Conservation (phyloP, 371 early-diverging fungal species). For the Mortierella sp. region DNA sequence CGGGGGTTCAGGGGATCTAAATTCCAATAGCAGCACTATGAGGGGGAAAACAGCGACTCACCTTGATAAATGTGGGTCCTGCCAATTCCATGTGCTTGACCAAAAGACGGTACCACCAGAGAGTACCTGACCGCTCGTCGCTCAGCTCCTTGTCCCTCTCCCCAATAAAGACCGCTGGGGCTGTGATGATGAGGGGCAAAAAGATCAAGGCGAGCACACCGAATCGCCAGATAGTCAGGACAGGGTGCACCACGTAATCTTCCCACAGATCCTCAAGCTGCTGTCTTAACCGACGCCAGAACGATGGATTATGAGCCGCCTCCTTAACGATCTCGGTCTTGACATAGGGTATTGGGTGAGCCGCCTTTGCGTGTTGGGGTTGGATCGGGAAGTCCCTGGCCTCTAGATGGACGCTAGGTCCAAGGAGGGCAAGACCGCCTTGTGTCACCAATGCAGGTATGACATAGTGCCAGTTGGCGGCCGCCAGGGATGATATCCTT, state of each 20-base stretch:
- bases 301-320: conserved; percentile 25
- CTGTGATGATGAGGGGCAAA: conserved; percentile 70
- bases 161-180: conserved; percentile 72
- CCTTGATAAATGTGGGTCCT: conserved; percentile 96
- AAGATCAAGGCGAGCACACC: conserved; percentile 71
- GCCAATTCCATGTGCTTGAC: conserved; percentile 85
- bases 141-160: conserved; percentile 58
- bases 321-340: conserved; percentile 39
- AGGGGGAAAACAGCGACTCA: conserved; percentile 24
- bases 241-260: conserved; percentile 69
- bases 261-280: conserved; percentile 58
- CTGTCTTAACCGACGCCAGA: conserved; percentile 33
- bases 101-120: conserved; percentile 90
- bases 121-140: conserved; percentile 69
- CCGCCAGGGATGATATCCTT: conserved; percentile 10
- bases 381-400: conserved; percentile 17
- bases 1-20: background rate
- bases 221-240: conserved; percentile 69
- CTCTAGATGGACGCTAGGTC: conserved; percentile 36
- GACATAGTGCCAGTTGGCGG: conserved; percentile 24
- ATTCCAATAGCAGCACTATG: background rate
- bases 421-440: conserved; percentile 21
- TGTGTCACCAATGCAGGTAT: conserved; percentile 44
- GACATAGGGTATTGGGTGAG: conserved; percentile 27
- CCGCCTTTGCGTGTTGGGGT: background rate